Evolutionary conservation across 768 basidiomycete species (phyloP).

Genomic region (Mycena epipterygia): DNA sequence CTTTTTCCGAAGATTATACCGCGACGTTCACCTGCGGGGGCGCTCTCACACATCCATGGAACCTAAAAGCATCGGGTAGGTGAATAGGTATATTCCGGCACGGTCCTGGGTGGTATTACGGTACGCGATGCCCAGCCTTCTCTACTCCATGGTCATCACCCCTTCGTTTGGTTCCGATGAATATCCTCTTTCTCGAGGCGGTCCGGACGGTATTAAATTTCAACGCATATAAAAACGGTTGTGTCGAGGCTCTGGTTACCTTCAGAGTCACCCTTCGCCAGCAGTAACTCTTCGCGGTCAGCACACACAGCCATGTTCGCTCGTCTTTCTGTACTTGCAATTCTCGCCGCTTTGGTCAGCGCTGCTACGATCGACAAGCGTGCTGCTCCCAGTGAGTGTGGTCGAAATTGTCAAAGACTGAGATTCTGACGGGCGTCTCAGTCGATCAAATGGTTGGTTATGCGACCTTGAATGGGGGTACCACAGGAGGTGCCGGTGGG

Average conservation of each 20-base stretch:
- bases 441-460: constrained; percentile 32
- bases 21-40: too few species aligned
- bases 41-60: too few species aligned
- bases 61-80: too few species aligned
- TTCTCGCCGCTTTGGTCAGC: constrained; percentile 19
- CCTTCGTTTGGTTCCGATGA: constrained; percentile 5
- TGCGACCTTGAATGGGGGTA: constrained; percentile 35
- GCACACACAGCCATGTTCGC: constrained; percentile 5
- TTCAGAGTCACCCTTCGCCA: constrained; percentile 6
- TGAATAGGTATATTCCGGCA: too few species aligned
- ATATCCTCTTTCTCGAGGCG: constrained; percentile 8
- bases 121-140: neutral
- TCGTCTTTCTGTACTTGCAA: constrained; percentile 10
- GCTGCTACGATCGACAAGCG: constrained; percentile 26
- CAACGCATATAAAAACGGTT: constrained; percentile 2
- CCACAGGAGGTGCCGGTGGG: constrained; percentile 30
- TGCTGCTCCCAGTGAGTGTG: constrained; percentile 24
- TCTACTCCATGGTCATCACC: constrained; percentile 1
- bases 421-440: neutral
- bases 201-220: neutral
- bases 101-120: too few species aligned
- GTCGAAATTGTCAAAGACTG: neutral
- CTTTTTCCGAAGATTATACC: too few species aligned
- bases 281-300: neutral
- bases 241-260: neutral